These are phyloP conservation scores for Globisporangium barbulae DNA, from an alignment of 352 stramenopile genomes.

Conservation along the genomic window DNA sequence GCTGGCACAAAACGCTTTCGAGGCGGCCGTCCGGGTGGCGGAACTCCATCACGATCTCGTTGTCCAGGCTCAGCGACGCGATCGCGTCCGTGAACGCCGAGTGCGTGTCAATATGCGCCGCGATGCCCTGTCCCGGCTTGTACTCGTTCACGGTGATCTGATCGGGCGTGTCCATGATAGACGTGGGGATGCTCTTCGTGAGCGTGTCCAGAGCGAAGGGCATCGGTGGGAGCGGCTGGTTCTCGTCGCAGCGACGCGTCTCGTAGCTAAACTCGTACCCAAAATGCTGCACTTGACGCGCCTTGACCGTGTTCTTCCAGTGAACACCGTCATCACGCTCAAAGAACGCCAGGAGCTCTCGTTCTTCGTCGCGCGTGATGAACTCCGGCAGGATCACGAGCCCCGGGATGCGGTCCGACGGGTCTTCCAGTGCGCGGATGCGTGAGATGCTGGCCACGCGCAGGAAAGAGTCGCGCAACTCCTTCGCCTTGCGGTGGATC, in stretches of 20 bases:
- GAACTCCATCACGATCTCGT: slow-evolving; percentile 87
- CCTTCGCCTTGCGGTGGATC: slow-evolving; percentile 61
- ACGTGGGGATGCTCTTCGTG: slow-evolving; percentile 46
- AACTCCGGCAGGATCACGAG: slow-evolving; percentile 65
- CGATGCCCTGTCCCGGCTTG: slow-evolving; percentile 83
- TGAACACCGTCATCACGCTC: slow-evolving; percentile 44
- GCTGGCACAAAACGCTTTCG: slow-evolving; percentile 64
- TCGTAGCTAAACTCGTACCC: slow-evolving; percentile 88
- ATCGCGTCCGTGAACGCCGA: slow-evolving; percentile 85
- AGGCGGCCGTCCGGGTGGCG: slow-evolving; percentile 51
- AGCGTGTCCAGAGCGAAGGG: slow-evolving; percentile 38
- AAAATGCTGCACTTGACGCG: slow-evolving; percentile 87
- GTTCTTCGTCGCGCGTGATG: slow-evolving; percentile 57
- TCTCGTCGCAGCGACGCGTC: slow-evolving; percentile 57
- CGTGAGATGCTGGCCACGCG: slow-evolving; percentile 59
- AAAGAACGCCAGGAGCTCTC: slow-evolving; percentile 48
- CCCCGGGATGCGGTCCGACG: slow-evolving; percentile 48
- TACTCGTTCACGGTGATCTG: slow-evolving; percentile 91
- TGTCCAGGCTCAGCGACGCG: slow-evolving; percentile 70
- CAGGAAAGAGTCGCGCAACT: slow-evolving; percentile 54
- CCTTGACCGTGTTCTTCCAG: slow-evolving; percentile 75
- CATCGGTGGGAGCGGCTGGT: slow-evolving; percentile 46
- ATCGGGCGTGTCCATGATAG: slow-evolving; percentile 62
- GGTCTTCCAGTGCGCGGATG: slow-evolving; percentile 32
- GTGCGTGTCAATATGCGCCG: slow-evolving; percentile 87